These are phyloP conservation scores for Yamagishiella unicocca DNA, from an alignment of 139 green algal species.

Conservation along the genomic window DNA sequence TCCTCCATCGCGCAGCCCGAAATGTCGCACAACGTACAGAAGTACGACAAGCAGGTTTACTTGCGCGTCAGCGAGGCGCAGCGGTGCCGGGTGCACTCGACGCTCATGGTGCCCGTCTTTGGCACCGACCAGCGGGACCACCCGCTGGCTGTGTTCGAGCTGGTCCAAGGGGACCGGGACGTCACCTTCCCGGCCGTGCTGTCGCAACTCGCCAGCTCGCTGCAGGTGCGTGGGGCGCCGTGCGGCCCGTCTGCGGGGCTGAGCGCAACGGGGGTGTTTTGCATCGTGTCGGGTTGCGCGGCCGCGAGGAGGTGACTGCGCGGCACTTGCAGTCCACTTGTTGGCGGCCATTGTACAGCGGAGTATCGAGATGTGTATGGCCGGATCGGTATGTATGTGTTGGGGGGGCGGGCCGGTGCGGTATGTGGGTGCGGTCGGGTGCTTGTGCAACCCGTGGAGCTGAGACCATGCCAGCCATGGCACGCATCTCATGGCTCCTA, in stretches of 20 bases:
- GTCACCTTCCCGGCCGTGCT: constrained; percentile 75
- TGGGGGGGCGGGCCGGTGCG: background rate
- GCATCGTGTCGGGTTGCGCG: too few relatives aligned
- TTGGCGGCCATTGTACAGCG: too few relatives aligned
- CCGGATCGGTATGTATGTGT: background rate
- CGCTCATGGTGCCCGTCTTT: constrained; percentile 64
- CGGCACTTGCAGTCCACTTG: too few relatives aligned
- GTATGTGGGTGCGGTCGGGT: too few relatives aligned
- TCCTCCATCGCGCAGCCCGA: constrained; percentile 71
- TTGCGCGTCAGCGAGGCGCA: constrained; percentile 84
- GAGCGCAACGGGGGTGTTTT: too few relatives aligned
- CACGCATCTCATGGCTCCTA: too few relatives aligned
- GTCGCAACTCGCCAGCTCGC: constrained; percentile 57
- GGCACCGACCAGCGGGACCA: constrained; percentile 42
- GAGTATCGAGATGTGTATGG: too few relatives aligned
- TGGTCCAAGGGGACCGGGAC: constrained; percentile 78
- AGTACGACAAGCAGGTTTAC: constrained; percentile 86
- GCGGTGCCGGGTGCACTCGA: constrained; percentile 82
- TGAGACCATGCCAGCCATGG: too few relatives aligned
- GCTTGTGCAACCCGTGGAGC: too few relatives aligned
- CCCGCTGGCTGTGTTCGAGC: constrained; percentile 83
- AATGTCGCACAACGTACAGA: constrained; percentile 85
- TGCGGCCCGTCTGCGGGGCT: background rate
- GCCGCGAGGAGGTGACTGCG: too few relatives aligned
- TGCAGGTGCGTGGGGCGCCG: constrained; percentile 57